Percentiles rank a stretch among this genome's conserved stretches.
Evolutionary conservation across 768 basidiomycete genomes (phyloP).

Genomic region (Postia placenta): DNA sequence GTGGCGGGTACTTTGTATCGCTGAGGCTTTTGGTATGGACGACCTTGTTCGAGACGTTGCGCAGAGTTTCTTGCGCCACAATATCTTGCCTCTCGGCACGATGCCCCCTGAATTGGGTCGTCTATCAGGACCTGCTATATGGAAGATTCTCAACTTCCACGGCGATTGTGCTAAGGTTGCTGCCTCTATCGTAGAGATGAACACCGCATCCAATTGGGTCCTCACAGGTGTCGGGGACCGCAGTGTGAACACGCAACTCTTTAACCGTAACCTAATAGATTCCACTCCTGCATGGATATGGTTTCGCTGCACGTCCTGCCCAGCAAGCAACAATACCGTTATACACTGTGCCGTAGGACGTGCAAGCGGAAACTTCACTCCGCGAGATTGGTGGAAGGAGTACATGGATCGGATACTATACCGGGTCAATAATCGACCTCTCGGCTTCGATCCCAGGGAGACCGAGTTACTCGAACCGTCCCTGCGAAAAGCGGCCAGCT

Average conservation of each 20-base stretch:
- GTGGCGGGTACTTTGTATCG: constrained; percentile 11
- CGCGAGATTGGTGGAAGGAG: not conserved
- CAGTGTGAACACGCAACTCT: not conserved
- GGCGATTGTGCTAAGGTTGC: not conserved
- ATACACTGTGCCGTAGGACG: not conserved
- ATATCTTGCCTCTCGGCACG: not conserved
- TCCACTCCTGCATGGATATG: not conserved
- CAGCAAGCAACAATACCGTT: not conserved
- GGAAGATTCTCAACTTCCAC: not conserved
- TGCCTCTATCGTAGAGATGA: not conserved
- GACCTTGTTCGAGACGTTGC: constrained; percentile 3
- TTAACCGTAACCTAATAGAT: not conserved
- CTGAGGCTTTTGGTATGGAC: constrained; percentile 2
- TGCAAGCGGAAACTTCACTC: not conserved
- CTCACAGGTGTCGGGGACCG: not conserved
- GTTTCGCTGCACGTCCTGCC: not conserved
- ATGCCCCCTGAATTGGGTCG: not conserved
- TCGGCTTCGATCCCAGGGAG: not conserved
- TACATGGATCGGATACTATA: not conserved
- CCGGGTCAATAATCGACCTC: too few species aligned
- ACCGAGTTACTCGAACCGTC: not conserved
- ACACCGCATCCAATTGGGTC: not conserved
- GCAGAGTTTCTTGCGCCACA: not conserved
- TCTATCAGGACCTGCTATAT: not conserved
- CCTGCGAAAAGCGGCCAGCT: not conserved